These are phyloP conservation scores for Fusarium nygamai DNA, from an alignment of 2,329 filamentous ascomycete species.

Conservation along the genomic window DNA sequence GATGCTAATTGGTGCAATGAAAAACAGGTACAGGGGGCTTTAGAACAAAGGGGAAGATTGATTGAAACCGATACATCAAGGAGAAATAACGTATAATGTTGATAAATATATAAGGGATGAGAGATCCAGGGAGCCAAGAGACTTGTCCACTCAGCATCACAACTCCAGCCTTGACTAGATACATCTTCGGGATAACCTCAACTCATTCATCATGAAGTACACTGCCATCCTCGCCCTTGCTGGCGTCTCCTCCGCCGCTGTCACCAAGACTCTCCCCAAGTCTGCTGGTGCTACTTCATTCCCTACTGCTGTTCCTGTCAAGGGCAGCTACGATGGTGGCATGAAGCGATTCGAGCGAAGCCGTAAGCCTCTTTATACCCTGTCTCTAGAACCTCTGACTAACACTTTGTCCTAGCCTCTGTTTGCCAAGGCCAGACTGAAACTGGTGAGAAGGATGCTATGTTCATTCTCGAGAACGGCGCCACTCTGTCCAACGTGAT, in stretches of 20 bases:
- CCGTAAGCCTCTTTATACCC: not conserved
- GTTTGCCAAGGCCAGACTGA: constrained; percentile 43
- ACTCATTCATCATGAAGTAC: constrained; percentile 28
- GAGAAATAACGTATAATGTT: not conserved
- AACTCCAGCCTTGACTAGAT: not conserved
- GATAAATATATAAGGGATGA: constrained; percentile 19
- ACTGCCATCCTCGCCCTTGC: constrained; percentile 29
- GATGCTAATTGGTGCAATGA: constrained; percentile 16
- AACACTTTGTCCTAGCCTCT: not conserved
- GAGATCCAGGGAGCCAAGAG: constrained; percentile 5
- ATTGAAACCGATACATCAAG: not conserved
- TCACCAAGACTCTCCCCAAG: constrained; percentile 36
- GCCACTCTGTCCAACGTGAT: constrained; percentile 63
- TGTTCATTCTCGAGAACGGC: constrained; percentile 62
- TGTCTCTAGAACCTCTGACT: not conserved
- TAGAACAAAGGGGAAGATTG: not conserved
- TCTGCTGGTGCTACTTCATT: constrained; percentile 29
- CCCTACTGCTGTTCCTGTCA: constrained; percentile 34
- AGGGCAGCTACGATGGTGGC: constrained; percentile 31
- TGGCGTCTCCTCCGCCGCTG: constrained; percentile 30
- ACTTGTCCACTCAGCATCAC: not conserved
- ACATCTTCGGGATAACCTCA: not conserved
- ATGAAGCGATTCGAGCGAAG: constrained; percentile 37
- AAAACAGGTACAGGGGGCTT: not conserved
- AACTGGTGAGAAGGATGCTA: constrained; percentile 49